Base-by-base conservation (phyloP, 1,284 basidiomycete species). In the Pisolithus thermaeus region DNA sequence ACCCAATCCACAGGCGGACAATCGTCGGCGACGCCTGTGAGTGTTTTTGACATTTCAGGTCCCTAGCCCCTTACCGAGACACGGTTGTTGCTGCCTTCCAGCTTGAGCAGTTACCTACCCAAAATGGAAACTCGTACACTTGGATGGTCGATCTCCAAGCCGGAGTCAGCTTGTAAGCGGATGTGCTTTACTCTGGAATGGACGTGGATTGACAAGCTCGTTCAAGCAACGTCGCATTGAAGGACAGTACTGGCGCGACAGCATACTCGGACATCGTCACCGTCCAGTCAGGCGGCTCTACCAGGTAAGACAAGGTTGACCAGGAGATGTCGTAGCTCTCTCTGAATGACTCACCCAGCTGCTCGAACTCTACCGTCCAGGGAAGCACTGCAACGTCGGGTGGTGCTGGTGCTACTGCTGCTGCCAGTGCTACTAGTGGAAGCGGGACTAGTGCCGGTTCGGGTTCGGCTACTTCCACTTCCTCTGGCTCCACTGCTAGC, bases 71-170 rank as follows among this genome's bases (percentile, higher is more conserved):
- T 35, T 0, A 5, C 27, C 3, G 27, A 35, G 4, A 38, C 30
- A 9, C 6, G 9, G 25, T 11, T 44, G 9, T 14, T 3, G 37
- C 28, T 16, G 36, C 44, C 51, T 3, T 46, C 22, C 52, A 83
- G 83, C 52, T 85, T 51, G 78, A 80, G 69, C 60, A 73, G 23
- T 84, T 88, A 62, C 71, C 77, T 18, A 51, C 64, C 4, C 75
- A 77, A 56, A 59, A 60, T 6, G 76, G 71, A 1, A 79, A 68
- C 12, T 67, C 62, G 37, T 60, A 72, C 57, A 87, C 85, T 12
- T 92, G 87, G 87, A 67, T 45, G 14, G 83, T 82, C 47, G 74
- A 87, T 64, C 61, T 90, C 22, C 55, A 65, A 2, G 47, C 70
- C 0, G 76, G 75, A 36, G 81, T 79, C 30, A 59, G 66, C 39